These are phyloP conservation scores for Dactylellina parvicollis DNA, from an alignment of 2,329 filamentous ascomycete genomes.

Conservation along the genomic window DNA sequence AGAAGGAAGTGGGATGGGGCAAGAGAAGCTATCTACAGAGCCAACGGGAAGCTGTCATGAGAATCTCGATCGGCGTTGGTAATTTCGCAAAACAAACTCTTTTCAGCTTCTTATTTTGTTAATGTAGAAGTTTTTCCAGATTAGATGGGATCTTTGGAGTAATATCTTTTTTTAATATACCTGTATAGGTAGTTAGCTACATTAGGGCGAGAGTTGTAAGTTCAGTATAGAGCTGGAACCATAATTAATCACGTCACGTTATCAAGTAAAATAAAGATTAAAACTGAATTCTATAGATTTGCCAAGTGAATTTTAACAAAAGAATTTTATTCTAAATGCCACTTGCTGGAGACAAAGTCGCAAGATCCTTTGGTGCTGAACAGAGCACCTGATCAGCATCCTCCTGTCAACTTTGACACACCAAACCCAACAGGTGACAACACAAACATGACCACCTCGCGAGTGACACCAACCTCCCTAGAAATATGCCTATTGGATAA, in stretches of 20 bases:
- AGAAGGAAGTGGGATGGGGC: constrained; percentile 60
- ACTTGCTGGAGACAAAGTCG: neutral
- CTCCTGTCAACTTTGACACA: neutral
- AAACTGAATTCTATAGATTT: neutral
- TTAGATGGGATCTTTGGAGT: too few species aligned
- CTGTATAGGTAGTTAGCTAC: too few species aligned
- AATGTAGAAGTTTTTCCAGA: too few species aligned
- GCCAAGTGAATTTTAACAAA: neutral
- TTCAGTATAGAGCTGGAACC: neutral
- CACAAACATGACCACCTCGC: constrained; percentile 36
- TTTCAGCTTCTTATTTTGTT: too few species aligned
- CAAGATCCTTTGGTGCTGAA: neutral
- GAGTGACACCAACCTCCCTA: constrained; percentile 15
- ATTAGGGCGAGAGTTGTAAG: neutral
- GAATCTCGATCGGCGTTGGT: neutral
- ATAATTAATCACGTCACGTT: neutral
- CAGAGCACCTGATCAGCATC: constrained; percentile 24
- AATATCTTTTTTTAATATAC: too few species aligned
- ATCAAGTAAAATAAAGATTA: too few species aligned
- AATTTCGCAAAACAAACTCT: too few species aligned
- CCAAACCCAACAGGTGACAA: constrained; percentile 48
- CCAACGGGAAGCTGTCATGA: constrained; percentile 10
- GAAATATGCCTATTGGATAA: neutral
- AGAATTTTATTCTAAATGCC: neutral
- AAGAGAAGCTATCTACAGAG: constrained; percentile 55